phyloP scores from a whole-genome alignment of 352 stramenopile genomes.

The Phytophthora capsici region DNA sequence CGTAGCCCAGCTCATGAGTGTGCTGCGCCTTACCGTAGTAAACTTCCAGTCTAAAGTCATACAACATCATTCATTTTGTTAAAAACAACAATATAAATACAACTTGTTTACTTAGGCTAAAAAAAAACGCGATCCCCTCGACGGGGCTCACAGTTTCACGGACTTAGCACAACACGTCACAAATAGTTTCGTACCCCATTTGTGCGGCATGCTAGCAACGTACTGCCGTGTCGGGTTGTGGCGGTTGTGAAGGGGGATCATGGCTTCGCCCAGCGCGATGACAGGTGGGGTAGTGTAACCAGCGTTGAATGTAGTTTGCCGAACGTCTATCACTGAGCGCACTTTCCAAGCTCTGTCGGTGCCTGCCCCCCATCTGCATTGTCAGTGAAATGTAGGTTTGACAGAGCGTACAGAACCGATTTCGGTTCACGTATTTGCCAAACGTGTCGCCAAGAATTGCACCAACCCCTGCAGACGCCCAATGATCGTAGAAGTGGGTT shows the following conservation, averaged over 20 bases:
- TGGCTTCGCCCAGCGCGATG: no score
- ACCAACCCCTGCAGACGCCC: not conserved
- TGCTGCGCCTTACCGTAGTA: constrained; percentile 8
- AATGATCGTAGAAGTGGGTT: constrained; percentile 8
- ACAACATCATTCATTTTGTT: constrained; percentile 1
- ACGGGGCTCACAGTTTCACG: not conserved
- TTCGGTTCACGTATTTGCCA: not conserved
- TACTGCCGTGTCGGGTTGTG: no score
- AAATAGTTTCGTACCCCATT: constrained; percentile 7
- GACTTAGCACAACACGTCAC: constrained; percentile 5
- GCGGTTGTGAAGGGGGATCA: no score
- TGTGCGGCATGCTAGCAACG: constrained; percentile 8
- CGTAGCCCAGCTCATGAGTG: constrained; percentile 5
- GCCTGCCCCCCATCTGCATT: not conserved
- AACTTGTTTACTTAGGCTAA: constrained; percentile 8
- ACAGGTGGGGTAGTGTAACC: no score
- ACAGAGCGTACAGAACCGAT: constrained; percentile 3
- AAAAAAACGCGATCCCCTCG: not conserved
- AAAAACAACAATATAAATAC: constrained; percentile 1
- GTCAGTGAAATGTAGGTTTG: constrained; percentile 7
- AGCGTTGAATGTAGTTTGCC: no score
- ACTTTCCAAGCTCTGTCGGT: constrained; percentile 12
- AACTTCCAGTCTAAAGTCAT: constrained; percentile 1
- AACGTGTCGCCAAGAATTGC: constrained; percentile 1
- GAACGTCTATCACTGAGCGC: no score